These are phyloP conservation scores for Aureobasidium sp. DNA, from an alignment of 2,329 filamentous ascomycete genomes.

Conservation along the genomic window DNA sequence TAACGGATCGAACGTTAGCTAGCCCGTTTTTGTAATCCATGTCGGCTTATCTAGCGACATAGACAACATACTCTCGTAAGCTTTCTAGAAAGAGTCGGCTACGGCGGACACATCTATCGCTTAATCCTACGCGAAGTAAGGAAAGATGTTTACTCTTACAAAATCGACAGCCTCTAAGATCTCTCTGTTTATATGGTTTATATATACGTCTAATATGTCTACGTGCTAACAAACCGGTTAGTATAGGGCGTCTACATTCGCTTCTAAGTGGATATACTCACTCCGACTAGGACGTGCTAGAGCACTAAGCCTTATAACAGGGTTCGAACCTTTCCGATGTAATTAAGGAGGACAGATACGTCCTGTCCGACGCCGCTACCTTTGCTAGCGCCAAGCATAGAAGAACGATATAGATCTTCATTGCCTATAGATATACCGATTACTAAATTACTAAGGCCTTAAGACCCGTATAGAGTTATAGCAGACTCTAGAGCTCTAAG, in stretches of 20 bases:
- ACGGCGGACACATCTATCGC: neutral
- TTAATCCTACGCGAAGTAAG: neutral
- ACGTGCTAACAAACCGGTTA: neutral
- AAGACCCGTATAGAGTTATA: conserved; percentile 51
- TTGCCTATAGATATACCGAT: conserved; percentile 78
- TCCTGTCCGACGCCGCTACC: neutral
- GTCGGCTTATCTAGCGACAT: neutral
- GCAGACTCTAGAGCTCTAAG: conserved; percentile 61
- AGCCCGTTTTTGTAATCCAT: neutral
- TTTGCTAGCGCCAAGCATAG: neutral
- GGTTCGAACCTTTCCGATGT: neutral
- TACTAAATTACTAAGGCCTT: conserved; percentile 52
- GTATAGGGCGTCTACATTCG: neutral
- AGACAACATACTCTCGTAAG: neutral
- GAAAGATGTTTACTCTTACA: neutral
- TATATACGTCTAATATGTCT: neutral
- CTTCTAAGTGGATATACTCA: neutral
- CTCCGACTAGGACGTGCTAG: neutral
- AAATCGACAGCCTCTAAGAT: neutral
- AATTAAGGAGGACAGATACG: neutral
- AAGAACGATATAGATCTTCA: conserved; percentile 55
- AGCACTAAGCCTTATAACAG: neutral
- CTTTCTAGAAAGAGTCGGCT: neutral
- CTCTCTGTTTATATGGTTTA: neutral
- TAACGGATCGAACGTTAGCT: too few relatives aligned